phyloP scores from a whole-genome alignment of 2,329 filamentous ascomycete genomes.

The Xylaria arbuscula region DNA sequence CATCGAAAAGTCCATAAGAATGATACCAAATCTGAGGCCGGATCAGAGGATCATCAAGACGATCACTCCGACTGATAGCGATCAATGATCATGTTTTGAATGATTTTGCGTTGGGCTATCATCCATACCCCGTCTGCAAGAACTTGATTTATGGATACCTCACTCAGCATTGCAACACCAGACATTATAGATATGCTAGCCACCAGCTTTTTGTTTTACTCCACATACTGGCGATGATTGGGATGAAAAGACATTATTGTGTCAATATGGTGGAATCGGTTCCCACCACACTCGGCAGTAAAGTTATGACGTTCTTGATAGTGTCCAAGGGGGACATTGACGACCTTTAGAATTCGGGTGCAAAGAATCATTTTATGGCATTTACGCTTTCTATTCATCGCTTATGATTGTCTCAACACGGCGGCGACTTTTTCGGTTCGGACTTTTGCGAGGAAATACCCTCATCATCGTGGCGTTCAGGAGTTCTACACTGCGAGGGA shows the following conservation, averaged over 20 bases:
- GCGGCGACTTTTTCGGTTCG: conserved; percentile 38
- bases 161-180: conserved; percentile 36
- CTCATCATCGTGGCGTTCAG: conserved; percentile 48
- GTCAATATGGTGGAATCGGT: conserved; percentile 36
- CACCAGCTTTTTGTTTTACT: conserved; percentile 39
- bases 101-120: conserved; percentile 21
- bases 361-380: conserved; percentile 43
- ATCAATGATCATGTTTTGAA: conserved; percentile 17
- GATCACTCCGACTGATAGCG: conserved; percentile 66
- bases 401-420: conserved; percentile 42
- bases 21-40: conserved; percentile 71
- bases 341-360: conserved; percentile 46
- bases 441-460: conserved; percentile 48
- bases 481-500: conserved; percentile 35
- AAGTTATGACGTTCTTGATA: conserved; percentile 44
- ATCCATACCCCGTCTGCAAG: conserved; percentile 20
- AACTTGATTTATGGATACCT: conserved; percentile 17
- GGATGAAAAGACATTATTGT: conserved; percentile 36
- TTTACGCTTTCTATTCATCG: conserved; percentile 45
- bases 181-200: conserved; percentile 43
- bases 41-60: conserved; percentile 72
- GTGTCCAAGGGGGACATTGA: conserved; percentile 44
- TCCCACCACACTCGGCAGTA: conserved; percentile 41
- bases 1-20: conserved; percentile 97
- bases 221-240: conserved; percentile 41